Base-by-base conservation (phyloP, 2,329 filamentous ascomycete species). In the Colletotrichum tabaci region DNA sequence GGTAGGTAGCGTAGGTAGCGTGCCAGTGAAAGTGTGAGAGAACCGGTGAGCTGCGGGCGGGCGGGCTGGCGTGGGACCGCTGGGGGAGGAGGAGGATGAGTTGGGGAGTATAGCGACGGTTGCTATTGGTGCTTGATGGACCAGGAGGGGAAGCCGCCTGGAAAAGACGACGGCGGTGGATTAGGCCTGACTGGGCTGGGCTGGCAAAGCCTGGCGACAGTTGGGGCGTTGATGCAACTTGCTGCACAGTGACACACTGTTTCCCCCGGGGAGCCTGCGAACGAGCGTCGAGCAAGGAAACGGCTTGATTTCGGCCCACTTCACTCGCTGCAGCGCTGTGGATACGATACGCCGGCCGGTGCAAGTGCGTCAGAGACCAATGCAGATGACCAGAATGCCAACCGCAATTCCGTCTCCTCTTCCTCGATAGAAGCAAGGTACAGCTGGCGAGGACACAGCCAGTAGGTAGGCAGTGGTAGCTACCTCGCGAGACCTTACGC, bases 171-270 rank as follows among this genome's bases (percentile, higher is more conserved):
- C 21, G 52, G 53, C 23, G 38, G 47, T 35, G 56, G 40, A 61
- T 61, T 47, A 47, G 55, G 38, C 30, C 44, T 23, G 63, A 61
- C 61, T 46, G 61, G 61, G 57, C 49, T 49, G 58, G 66, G 47
- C 60, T 46, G 55, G 55, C 8, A 5, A 38, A 47, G 38, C 35
- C 21, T 55, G 35, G 64, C 47, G 46, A 50, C 38, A 44, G 67
- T 67, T 68, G 65, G 65, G 65, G 65, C 49, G 44, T 67, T 47
- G 56, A 67, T 61, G 68, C 68, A 68, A 68, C 65, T 42, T 68
- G 26, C 68, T 71, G 68, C 68, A 71, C 68, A 64, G 68, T 71
- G 68, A 71, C 68, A 71, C 69, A 72, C 69, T 47, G 69, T 68
- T 52, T 55, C 64, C 47, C 52, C 50, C 35, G 8, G 69, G 66